These are phyloP conservation scores for Suillus clintonianus DNA, from an alignment of 768 basidiomycete genomes.

Conservation along the genomic window DNA sequence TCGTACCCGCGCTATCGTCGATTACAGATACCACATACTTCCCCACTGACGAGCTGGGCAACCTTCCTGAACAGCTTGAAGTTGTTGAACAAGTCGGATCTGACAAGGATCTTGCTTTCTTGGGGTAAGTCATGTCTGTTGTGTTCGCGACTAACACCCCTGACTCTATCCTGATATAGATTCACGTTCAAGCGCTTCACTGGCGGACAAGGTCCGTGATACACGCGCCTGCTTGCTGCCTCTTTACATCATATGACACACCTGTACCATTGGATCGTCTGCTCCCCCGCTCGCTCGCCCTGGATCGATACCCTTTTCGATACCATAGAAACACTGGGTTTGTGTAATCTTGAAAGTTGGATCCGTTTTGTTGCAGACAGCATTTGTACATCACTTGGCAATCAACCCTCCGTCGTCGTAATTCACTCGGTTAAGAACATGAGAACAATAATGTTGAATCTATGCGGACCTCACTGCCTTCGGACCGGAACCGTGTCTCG, in stretches of 20 bases:
- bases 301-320: slow-evolving; percentile 25
- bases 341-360: slow-evolving; percentile 27
- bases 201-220: slow-evolving; percentile 2
- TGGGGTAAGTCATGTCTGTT: slow-evolving; percentile 47
- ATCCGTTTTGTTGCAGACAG: slow-evolving; percentile 13
- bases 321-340: slow-evolving; percentile 27
- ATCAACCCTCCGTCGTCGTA: not conserved
- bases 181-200: slow-evolving; percentile 85
- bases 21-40: slow-evolving; percentile 96
- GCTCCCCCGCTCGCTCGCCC: not conserved
- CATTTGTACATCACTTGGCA: slow-evolving; percentile 17
- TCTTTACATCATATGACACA: slow-evolving; percentile 7
- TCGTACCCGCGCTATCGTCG: slow-evolving; percentile 89
- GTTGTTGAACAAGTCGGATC: slow-evolving; percentile 61
- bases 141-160: not conserved
- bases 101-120: slow-evolving; percentile 69
- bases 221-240: not conserved
- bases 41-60: slow-evolving; percentile 89
- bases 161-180: slow-evolving; percentile 37
- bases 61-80: slow-evolving; percentile 62
- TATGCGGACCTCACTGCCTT: not conserved
- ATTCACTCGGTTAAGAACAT: not conserved
- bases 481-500: not conserved
- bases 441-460: not conserved
- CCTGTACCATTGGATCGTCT: not conserved